phyloP scores from a whole-genome alignment of 1,139 yeast species.

The Blastobotrys aristatus region DNA sequence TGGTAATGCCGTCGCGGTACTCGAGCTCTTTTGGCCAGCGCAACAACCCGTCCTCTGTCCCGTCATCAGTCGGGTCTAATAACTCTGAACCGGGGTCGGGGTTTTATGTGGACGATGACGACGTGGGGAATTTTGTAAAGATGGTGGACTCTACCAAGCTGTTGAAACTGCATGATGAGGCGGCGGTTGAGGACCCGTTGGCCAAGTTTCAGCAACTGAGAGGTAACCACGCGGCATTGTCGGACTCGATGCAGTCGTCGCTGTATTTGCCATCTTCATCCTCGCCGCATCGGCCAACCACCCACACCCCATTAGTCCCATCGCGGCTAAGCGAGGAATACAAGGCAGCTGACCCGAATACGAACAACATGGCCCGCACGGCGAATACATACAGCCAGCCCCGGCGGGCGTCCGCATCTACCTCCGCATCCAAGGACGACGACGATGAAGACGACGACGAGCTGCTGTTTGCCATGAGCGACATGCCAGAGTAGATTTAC shows the following conservation, averaged over 20 bases:
- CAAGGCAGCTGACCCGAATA: conserved; percentile 21
- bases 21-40: conserved; percentile 34
- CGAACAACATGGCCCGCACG: background rate
- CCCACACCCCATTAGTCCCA: conserved; percentile 34
- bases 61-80: conserved; percentile 24
- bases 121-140: conserved; percentile 71
- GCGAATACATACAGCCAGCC: conserved; percentile 3
- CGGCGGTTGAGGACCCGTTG: conserved; percentile 32
- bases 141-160: conserved; percentile 58
- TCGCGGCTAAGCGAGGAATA: conserved; percentile 34
- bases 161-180: conserved; percentile 4
- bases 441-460: conserved; percentile 50
- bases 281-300: conserved; percentile 36
- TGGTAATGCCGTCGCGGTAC: conserved; percentile 15
- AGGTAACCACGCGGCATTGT: conserved; percentile 42
- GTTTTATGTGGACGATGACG: conserved; percentile 50
- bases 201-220: conserved; percentile 45
- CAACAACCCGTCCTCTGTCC: conserved; percentile 12
- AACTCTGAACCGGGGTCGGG: conserved; percentile 35
- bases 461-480: conserved; percentile 83
- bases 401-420: background rate
- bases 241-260: conserved; percentile 34
- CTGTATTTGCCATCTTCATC: conserved; percentile 17
- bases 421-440: background rate
- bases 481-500: conserved; percentile 52